Base-by-base conservation (phyloP, 257 asterid species). In the Scutellaria minor region DNA sequence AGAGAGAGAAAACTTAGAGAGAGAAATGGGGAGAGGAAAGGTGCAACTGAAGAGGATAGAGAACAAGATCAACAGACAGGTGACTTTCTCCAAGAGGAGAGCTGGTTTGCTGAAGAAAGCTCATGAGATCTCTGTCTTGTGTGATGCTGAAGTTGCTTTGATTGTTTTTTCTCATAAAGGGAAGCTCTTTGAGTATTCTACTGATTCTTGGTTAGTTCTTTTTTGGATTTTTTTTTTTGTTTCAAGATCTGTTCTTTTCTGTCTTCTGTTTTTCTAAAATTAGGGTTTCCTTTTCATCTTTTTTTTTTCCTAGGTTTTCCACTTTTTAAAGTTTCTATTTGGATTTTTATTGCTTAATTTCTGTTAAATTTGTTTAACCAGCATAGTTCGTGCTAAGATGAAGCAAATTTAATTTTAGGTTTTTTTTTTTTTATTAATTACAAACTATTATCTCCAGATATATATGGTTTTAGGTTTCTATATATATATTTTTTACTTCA, bases 61-160 rank as follows among this genome's bases (percentile, higher is more conserved):
- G 68, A 90, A 90, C 85, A 90, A 88, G 85, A 90, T 90, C 13
- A 89, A 89, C 78, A 87, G 96, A 50, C 96, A 88, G 58, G 97
- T 90, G 47, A 90, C 97, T 6, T 90, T 90, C 78, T 88, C 96
- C 2, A 90, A 90, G 91, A 81, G 97, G 71, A 85, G 96, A 42
- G 82, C 48, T 64, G 97, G 97, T 4, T 77, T 89, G 77, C 64
- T 87, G 78, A 91, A 91, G 91, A 91, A 91, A 56, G 96, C 97
- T 40, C 92, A 87, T 76, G 96, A 91, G 83, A 87, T 91, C 74
- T 91, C 97, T 47, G 96, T 91, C 47, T 79, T 91, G 6, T 91
- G 96, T 67, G 96, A 91, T 85, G 93, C 94, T 13, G 94, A 91
- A 22, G 96, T 91, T 1, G 97, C 87, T 67, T 46, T 90, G 68